Base-by-base conservation (phyloP, 768 basidiomycete species). In the Phaeotremella skinneri region DNA sequence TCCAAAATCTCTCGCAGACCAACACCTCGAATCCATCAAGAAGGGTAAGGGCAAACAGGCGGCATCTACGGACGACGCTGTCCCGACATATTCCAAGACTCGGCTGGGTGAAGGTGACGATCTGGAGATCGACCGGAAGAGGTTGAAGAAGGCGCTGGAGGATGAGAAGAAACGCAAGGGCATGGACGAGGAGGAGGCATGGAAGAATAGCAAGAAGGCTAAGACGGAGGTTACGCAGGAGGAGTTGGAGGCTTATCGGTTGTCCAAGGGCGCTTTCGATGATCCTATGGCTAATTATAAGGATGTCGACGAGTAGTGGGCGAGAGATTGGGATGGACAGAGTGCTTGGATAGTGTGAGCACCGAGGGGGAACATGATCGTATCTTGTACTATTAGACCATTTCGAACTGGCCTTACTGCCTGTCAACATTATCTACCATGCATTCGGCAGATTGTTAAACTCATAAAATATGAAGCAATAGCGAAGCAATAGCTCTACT, bases 231-330 rank as follows among this genome's bases (percentile, higher is more conserved):
- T 96, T 31, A 87, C 91, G 7, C 91, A 94, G 78, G 92, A 92
- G 73, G 73, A 78, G 50, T 54, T 77, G 39, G 76, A 96, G 87
- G 89, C 88, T n/a, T 96, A 93, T 77, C 83, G 91, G 58, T 86
- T 91, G 83, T 82, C 76, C 27, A 83, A 82, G 64, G 83, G 84
- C 52, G 82, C 84, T 0, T 80, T 81, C 49, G 89, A 91, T 58
- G 91, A 96, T 76, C 91, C 91, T 2, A 96, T 96, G 91, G 88
- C 89, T 39, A 90, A 89, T 75, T 91, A 92, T 73, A 82, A 90
- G 51, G 91, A 91, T 49, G 39, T 66, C 7, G 71, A 67, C 29
- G 69, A 66, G 32, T 68, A 59, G 48, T 31, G 41, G 42, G 11
- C 23, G 53, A 5, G 25, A 21, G n/a, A 43, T 9, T 26, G 26